Evolutionary conservation across 2,329 filamentous ascomycete genomes (phyloP).

Genomic region (Trichophyton simii): DNA sequence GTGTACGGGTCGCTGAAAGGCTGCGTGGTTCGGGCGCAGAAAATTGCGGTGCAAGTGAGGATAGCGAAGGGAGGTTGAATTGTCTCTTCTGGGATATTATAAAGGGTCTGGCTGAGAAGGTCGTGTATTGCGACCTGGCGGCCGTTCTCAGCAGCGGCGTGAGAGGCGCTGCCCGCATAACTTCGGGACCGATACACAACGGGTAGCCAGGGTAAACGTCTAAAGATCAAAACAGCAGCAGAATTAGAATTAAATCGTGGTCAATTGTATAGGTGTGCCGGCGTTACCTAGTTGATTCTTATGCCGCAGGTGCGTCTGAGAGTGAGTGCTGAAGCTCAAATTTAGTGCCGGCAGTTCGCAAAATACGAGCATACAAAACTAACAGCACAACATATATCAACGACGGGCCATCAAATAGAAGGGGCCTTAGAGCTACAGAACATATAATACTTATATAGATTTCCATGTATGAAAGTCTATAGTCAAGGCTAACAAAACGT

Average conservation of each 20-base stretch:
- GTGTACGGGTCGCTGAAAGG: conserved; percentile 59
- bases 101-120: conserved; percentile 2
- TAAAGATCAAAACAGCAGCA: not conserved
- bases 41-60: conserved; percentile 11
- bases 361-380: not conserved
- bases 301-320: not conserved
- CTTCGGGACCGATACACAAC: not conserved
- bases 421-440: not conserved
- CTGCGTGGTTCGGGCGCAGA: conserved; percentile 43
- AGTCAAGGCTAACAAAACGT: not conserved
- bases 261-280: too few relatives aligned
- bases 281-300: too few relatives aligned
- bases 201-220: not conserved
- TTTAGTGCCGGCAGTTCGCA: not conserved
- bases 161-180: not conserved
- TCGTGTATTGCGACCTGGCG: not conserved
- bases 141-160: conserved; percentile 1
- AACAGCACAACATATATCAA: too few relatives aligned
- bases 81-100: conserved; percentile 6
- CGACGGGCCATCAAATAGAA: too few relatives aligned
- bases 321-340: not conserved
- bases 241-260: not conserved
- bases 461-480: not conserved
- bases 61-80: conserved; percentile 13
- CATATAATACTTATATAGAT: not conserved